Percentiles rank a stretch among this genome's conserved stretches.
Conservation (phyloP, 352 stramenopile species). For the Discostella stelligera region DNA sequence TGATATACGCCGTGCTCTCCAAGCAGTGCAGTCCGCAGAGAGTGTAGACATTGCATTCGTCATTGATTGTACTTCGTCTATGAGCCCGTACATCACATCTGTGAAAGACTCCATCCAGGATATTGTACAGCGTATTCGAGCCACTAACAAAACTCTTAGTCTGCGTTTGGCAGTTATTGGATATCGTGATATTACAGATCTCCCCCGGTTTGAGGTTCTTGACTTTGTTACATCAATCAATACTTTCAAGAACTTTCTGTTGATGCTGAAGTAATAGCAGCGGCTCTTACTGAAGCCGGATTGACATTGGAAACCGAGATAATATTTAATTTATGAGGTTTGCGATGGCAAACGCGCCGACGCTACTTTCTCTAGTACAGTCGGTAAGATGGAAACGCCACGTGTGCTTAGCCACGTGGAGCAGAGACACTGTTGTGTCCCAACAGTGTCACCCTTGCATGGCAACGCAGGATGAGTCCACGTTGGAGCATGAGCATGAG, state of each 20-base stretch:
- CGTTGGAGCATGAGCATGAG: too few species aligned
- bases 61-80: constrained; percentile 55
- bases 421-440: too few species aligned
- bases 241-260: constrained; percentile 62
- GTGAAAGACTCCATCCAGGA: constrained; percentile 55
- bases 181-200: constrained; percentile 61
- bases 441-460: too few species aligned
- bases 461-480: too few species aligned
- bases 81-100: constrained; percentile 43
- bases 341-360: too few species aligned
- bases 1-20: constrained; percentile 28
- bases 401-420: too few species aligned
- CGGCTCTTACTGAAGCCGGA: too few species aligned
- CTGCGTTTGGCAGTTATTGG: constrained; percentile 63
- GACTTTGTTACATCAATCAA: constrained; percentile 52
- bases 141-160: constrained; percentile 39
- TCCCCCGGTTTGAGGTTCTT: constrained; percentile 55
- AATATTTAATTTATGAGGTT: too few species aligned
- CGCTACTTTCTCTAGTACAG: too few species aligned
- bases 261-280: too few species aligned
- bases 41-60: constrained; percentile 57
- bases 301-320: too few species aligned
- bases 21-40: constrained; percentile 27
- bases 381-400: too few species aligned
- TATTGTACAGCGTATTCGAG: constrained; percentile 43